A percentile compares a stretch with the other conserved stretches of the same genome.
Evolutionary conservation across 2,329 filamentous ascomycete genomes (phyloP).

Genomic region (Monilinia laxa): DNA sequence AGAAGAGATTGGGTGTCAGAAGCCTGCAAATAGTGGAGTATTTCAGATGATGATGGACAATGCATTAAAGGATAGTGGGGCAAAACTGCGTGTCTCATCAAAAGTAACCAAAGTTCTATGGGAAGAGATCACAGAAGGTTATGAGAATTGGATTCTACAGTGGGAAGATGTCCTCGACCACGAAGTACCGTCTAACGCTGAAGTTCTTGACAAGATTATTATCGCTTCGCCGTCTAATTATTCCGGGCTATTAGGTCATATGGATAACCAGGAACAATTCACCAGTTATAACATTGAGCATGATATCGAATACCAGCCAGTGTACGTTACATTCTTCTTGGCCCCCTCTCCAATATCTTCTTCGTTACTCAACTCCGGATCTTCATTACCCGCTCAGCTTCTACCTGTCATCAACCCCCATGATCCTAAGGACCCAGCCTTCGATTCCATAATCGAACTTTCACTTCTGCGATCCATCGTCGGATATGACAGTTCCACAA

Average conservation of each 20-base stretch:
- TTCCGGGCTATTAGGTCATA: not conserved
- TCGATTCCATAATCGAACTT: constrained; percentile 1
- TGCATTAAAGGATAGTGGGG: not conserved
- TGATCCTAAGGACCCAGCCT: not conserved
- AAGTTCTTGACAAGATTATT: constrained; percentile 11
- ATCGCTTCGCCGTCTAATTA: constrained; percentile 1
- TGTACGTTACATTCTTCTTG: constrained; percentile 11
- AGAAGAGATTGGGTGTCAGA: not conserved
- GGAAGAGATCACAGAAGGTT: not conserved
- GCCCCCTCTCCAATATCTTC: not conserved
- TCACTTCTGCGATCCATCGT: not conserved
- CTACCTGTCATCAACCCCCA: not conserved
- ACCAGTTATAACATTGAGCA: not conserved
- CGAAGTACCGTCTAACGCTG: not conserved
- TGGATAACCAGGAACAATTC: not conserved
- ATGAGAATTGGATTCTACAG: constrained; percentile 2
- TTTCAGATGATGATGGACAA: not conserved
- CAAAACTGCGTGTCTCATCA: not conserved
- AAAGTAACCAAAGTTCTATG: not conserved
- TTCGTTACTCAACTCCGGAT: not conserved
- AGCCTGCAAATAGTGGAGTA: not conserved
- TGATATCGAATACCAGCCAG: not conserved
- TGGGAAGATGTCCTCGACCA: not conserved
- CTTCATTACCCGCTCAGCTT: not conserved
- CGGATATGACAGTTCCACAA: too few relatives aligned